A percentile compares a stretch with the other conserved stretches of the same genome.
phyloP scores from a whole-genome alignment of 2,329 filamentous ascomycete species.

The Colletotrichum navitas region DNA sequence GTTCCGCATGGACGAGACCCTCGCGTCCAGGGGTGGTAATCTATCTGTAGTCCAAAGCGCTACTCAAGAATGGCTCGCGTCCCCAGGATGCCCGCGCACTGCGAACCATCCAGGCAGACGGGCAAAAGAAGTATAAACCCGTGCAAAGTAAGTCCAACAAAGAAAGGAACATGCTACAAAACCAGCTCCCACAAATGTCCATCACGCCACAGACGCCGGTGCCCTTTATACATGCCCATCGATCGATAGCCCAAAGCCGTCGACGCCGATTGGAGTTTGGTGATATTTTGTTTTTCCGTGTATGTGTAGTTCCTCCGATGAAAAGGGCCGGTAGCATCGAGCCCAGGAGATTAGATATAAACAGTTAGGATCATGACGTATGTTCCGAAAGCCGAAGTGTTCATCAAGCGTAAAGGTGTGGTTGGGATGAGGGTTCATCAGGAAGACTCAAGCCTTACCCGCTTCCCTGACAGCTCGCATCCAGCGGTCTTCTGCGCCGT shows the following conservation, averaged over 20 bases:
- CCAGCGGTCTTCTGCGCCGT: constrained; percentile 64
- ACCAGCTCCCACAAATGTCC: constrained; percentile 35
- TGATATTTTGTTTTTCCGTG: constrained; percentile 13
- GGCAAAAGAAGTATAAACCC: not conserved
- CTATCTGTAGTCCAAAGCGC: constrained; percentile 24
- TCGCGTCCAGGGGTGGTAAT: constrained; percentile 2
- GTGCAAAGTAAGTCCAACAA: not conserved
- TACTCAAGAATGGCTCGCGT: constrained; percentile 1
- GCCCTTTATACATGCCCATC: constrained; percentile 37
- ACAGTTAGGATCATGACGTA: constrained; percentile 42
- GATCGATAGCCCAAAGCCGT: not conserved
- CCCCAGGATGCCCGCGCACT: constrained; percentile 32
- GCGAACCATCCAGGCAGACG: constrained; percentile 26
- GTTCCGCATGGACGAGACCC: constrained; percentile 16
- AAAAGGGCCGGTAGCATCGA: constrained; percentile 5
- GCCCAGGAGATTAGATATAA: constrained; percentile 42
- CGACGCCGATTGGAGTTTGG: not conserved
- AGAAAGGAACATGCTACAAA: constrained; percentile 27
- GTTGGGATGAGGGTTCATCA: not conserved
- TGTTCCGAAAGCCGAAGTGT: constrained; percentile 37
- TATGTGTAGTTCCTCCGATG: constrained; percentile 33
- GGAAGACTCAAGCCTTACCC: constrained; percentile 50
- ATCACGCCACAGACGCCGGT: constrained; percentile 42
- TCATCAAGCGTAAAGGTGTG: constrained; percentile 38
- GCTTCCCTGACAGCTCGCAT: constrained; percentile 56